A percentile compares a stretch with the other conserved stretches of the same genome.
phyloP scores from a whole-genome alignment of 1,139 yeast species.

The Protomyces lactucae-debilis region DNA sequence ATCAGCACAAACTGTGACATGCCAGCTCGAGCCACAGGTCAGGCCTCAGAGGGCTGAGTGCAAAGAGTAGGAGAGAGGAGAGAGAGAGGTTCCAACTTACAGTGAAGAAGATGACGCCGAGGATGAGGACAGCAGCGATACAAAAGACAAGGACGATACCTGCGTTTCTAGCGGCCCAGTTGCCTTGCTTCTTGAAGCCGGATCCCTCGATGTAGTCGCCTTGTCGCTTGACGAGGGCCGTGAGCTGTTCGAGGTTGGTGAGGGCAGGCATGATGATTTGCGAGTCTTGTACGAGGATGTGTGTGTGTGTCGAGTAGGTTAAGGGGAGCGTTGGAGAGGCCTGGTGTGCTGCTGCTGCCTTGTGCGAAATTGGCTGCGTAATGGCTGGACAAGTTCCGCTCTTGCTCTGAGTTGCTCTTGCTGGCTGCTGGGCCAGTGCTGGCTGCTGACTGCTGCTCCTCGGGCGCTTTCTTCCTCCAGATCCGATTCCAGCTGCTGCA shows the following conservation, averaged over 20 bases:
- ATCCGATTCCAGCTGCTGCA: no score
- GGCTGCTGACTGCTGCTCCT: not conserved
- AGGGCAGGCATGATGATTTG: not conserved
- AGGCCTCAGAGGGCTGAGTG: not conserved
- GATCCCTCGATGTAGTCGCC: not conserved
- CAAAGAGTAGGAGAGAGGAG: not conserved
- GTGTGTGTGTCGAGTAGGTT: not conserved
- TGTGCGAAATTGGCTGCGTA: not conserved
- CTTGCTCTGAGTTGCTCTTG: not conserved
- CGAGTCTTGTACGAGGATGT: not conserved
- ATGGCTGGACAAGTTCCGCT: not conserved
- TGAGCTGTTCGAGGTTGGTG: not conserved
- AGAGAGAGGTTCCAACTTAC: not conserved
- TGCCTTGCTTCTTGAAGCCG: not conserved
- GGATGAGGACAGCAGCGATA: constrained; percentile 10
- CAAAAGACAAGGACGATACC: constrained; percentile 26
- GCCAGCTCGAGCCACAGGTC: not conserved
- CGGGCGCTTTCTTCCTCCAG: no score
- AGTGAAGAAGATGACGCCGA: constrained; percentile 9
- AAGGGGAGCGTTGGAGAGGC: not conserved
- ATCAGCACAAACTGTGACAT: no score
- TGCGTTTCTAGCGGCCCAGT: constrained; percentile 1
- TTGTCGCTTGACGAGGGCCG: not conserved
- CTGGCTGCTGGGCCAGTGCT: not conserved
- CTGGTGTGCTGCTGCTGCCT: no score